Conservation (phyloP, 1,284 basidiomycete species). For the Moesziomyces sp. region DNA sequence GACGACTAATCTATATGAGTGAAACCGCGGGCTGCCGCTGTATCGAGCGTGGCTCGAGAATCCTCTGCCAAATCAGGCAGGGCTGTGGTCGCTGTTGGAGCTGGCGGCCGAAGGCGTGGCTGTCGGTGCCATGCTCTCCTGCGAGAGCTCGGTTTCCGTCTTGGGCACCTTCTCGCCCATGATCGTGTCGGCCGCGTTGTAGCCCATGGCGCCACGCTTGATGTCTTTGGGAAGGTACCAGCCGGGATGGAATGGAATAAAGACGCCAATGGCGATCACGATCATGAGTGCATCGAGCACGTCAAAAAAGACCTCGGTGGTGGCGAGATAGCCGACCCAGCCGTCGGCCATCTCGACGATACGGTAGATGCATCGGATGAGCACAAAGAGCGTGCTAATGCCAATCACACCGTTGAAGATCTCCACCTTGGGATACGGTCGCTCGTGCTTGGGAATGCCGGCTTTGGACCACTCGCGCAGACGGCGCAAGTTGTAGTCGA, state of each 20-base stretch:
- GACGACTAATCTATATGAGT: background rate
- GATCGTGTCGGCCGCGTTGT: constrained; percentile 19
- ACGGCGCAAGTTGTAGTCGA: constrained; percentile 47
- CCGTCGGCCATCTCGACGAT: constrained; percentile 50
- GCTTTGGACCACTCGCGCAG: constrained; percentile 28
- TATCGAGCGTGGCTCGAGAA: background rate
- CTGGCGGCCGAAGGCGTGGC: constrained; percentile 4
- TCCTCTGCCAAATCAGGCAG: constrained; percentile 4
- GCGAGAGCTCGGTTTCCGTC: constrained; percentile 1
- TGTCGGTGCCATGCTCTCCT: background rate
- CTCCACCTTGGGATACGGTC: constrained; percentile 26
- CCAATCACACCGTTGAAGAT: constrained; percentile 29
- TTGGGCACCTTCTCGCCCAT: constrained; percentile 16
- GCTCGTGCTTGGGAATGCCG: constrained; percentile 7
- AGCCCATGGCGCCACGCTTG: constrained; percentile 12
- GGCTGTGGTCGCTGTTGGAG: constrained; percentile 15
- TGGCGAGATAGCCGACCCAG: constrained; percentile 42
- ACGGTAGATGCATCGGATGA: constrained; percentile 49
- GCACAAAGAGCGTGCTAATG: constrained; percentile 38
- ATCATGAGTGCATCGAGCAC: constrained; percentile 48
- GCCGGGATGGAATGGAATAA: constrained; percentile 42
- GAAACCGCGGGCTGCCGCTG: too few relatives aligned
- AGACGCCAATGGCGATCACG: constrained; percentile 35
- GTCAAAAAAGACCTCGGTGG: constrained; percentile 35
- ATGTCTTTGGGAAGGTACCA: constrained; percentile 23